Evolutionary conservation across 768 basidiomycete genomes (phyloP).

Genomic region (Tylopilus sp.): DNA sequence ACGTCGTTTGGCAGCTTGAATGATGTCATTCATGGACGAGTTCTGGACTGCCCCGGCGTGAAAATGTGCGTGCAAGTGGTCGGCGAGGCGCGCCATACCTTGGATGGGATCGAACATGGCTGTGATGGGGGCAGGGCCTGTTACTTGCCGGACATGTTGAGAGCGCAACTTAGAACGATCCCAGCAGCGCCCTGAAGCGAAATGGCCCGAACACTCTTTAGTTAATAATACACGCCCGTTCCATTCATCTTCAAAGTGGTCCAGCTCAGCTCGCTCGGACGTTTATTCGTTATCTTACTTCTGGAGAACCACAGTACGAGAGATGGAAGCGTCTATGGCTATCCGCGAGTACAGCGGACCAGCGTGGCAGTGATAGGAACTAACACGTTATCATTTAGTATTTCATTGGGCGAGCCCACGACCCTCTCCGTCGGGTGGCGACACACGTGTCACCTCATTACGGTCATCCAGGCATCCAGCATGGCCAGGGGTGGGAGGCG

Average conservation of each 20-base stretch:
- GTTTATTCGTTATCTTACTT: too few relatives aligned
- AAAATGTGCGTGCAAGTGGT: constrained; percentile 4
- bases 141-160: not conserved
- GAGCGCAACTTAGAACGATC: not conserved
- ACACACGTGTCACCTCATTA: too few relatives aligned
- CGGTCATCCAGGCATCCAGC: too few relatives aligned
- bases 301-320: too few relatives aligned
- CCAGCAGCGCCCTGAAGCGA: not conserved
- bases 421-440: too few relatives aligned
- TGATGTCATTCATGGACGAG: constrained; percentile 23
- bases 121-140: not conserved
- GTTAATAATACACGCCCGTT: not conserved
- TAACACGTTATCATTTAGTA: too few relatives aligned
- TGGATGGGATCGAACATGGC: constrained; percentile 13
- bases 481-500: too few relatives aligned
- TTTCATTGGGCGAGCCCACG: too few relatives aligned
- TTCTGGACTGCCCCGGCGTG: not conserved
- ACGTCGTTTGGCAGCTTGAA: constrained; percentile 31
- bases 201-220: not conserved
- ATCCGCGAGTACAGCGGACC: not conserved
- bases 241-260: not conserved
- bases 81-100: constrained; percentile 14
- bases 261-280: too few relatives aligned
- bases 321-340: not conserved
- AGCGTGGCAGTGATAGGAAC: too few relatives aligned